These are phyloP conservation scores for Pythium vanterpoolii DNA, from an alignment of 352 stramenopile species.

Conservation along the genomic window DNA sequence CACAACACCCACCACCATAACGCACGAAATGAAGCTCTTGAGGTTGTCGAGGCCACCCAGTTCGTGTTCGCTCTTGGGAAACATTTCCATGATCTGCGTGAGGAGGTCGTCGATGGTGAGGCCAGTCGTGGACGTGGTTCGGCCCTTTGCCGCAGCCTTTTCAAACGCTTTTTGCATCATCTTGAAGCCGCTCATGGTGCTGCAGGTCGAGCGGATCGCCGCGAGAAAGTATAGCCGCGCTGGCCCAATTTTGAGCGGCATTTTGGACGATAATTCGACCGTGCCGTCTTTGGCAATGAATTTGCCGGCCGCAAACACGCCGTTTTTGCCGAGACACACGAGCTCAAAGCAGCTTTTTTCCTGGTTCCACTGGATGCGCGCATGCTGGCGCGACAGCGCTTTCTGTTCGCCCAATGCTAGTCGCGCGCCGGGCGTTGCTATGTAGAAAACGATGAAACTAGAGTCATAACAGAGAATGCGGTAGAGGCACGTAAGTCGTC, in stretches of 20 bases:
- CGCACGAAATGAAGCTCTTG: conserved; percentile 61
- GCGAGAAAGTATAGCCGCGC: conserved; percentile 75
- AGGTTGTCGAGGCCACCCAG: conserved; percentile 73
- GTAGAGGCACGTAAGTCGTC: background rate
- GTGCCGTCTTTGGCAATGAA: conserved; percentile 72
- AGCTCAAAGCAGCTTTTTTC: conserved; percentile 75
- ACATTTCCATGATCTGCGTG: conserved; percentile 74
- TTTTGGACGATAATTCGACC: conserved; percentile 60
- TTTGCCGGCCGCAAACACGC: conserved; percentile 65
- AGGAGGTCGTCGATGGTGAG: conserved; percentile 55
- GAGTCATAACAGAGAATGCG: background rate
- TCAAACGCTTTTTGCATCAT: conserved; percentile 81
- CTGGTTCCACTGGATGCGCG: conserved; percentile 76
- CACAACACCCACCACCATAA: background rate
- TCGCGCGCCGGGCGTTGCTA: conserved; percentile 39
- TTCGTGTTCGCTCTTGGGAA: conserved; percentile 68
- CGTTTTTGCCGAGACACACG: conserved; percentile 79
- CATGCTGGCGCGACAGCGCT: conserved; percentile 70
- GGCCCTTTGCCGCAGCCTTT: conserved; percentile 47
- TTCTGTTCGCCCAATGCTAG: conserved; percentile 79
- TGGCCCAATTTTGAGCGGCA: conserved; percentile 77
- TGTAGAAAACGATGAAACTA: background rate
- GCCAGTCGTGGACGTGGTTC: conserved; percentile 28
- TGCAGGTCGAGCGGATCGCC: conserved; percentile 66
- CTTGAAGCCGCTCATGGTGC: conserved; percentile 81